phyloP scores from a whole-genome alignment of 176 grass and related monocot genomes.

The Secale cereale region DNA sequence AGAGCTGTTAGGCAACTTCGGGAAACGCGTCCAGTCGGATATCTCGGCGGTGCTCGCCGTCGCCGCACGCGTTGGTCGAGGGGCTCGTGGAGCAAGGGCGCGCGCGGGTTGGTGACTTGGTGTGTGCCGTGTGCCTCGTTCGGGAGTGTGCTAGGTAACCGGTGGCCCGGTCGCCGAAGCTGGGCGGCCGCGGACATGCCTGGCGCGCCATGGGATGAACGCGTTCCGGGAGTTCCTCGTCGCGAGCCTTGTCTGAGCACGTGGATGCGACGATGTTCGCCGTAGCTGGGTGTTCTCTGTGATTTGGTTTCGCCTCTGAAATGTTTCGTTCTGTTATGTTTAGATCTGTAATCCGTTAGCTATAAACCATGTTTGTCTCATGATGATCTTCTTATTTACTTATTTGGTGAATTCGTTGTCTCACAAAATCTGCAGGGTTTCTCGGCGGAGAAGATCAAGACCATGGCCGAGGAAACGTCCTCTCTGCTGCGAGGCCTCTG shows the following conservation, averaged over 20 bases:
- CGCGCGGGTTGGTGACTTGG: not conserved
- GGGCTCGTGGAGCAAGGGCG: not conserved
- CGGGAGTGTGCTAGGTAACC: no score
- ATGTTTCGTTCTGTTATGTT: not conserved
- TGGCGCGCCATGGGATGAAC: no score
- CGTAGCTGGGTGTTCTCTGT: not conserved
- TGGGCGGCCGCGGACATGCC: no score
- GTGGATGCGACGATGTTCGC: no score
- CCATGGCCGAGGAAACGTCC: not conserved
- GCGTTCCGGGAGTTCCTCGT: no score
- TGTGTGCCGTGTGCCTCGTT: not conserved
- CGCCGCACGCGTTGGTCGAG: not conserved
- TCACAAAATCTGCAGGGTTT: not conserved
- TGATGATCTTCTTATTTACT: not conserved
- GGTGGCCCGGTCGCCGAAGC: no score
- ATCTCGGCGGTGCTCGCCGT: not conserved
- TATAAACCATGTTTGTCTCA: not conserved
- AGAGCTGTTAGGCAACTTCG: no score
- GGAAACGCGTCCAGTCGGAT: not conserved
- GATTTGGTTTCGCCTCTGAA: not conserved
- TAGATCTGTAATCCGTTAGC: no score
- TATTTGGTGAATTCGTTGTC: not conserved
- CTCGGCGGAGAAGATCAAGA: not conserved
- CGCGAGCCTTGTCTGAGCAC: no score
- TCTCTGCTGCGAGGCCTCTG: not conserved